Evolutionary conservation across 139 green algal species (phyloP), one percentile per base, ranked within the genome.

Genomic region (Chlorella sp.): DNA sequence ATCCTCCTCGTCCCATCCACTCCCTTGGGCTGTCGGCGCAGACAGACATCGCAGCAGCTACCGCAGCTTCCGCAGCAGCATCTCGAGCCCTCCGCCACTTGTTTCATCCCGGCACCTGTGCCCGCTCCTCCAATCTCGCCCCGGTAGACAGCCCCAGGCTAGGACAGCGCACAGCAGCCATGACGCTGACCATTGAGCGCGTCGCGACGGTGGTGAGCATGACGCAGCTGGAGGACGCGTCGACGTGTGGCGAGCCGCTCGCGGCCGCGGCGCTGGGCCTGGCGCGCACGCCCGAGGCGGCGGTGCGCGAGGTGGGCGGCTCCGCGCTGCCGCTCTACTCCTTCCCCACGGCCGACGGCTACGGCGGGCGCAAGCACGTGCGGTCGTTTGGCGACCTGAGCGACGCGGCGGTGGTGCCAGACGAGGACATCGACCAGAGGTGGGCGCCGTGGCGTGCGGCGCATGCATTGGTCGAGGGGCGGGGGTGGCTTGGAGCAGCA

Each of bases 371-470:
- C 67, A 87, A 90, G 73, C 77, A 75, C 19, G 69, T 90, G 5
- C 74, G 84, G 17, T 90, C 84, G 23, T 90, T 90, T 67, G 86
- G 86, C n/a, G 81, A 86, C 71, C 61, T 90, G 64, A 14, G 51
- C 21, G 59, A 71, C 62, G 58, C 59, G 41, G 65, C 33, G 29
- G 33, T 55, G 21, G 85, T 86, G 46, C 84, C 84, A 21, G 81
- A 88, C 38, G 38, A 81, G 19, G 58, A 85, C 42, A 77, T 85
- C 41, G 36, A 25, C 3, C 33, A 29, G 14, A 53, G 66, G n/a
- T 70, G 43, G 35, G 76, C 63, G 42, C 5, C 4, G 7, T 25
- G 9, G 25, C 42, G 14, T 68, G 23, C 8, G 17, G 58, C 33
- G 48, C 67, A 43, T 12, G 64, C 19, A 23, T 35, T 61, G 3